Evolutionary conservation across 2,329 filamentous ascomycete species (phyloP), one percentile per base, ranked within the genome.

Genomic region (Akanthomyces dipterigenus): DNA sequence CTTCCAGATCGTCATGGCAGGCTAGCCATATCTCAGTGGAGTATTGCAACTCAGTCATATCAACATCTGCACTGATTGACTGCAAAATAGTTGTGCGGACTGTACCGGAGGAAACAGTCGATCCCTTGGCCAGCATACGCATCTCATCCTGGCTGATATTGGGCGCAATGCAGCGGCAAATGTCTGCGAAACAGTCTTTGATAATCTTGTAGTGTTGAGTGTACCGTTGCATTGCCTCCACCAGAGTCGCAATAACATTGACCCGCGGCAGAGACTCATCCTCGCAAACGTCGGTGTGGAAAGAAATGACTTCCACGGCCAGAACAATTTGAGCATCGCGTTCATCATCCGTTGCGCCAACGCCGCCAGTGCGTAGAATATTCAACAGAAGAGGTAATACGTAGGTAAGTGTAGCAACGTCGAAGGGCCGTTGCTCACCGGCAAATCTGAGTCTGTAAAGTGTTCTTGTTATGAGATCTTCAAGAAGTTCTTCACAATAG

Each of bases 11-110:
- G 66, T 99, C 95, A 69, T 99, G 93, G 69, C 88, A 93, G 48
- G 90, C 90, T 46, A 99, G 81, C 92, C 92, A 99, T 24, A 99
- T 89, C 71, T 98, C 90, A 64, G 95, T 88, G 3, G 89, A 95
- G 69, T 92, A 95, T 34, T 87, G 83, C 38, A 93, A 80, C 57
- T 97, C 93, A 61, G 88, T 93, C 78, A 99, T 84, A 71, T 98
- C 93, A 50, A 99, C 86, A 65, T 98, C 93, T 22, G 91, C 86
- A 70, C 92, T 92, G 68, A 98, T 93, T 7, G 90, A 90, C 73
- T 97, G 93, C 45, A 99, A 77, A 8, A 93, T 88, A 5, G 93
- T 88, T 16, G 89, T 91, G 63, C 95, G 85, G 40, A 98, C 92
- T 53, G 89, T 84, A 7, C 85, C 79, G 69, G 97, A 88, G 2